Evolutionary conservation across 2,329 filamentous ascomycete species (phyloP), one percentile per base, ranked within the genome.

Genomic region (Colletotrichum orchidophilum): DNA sequence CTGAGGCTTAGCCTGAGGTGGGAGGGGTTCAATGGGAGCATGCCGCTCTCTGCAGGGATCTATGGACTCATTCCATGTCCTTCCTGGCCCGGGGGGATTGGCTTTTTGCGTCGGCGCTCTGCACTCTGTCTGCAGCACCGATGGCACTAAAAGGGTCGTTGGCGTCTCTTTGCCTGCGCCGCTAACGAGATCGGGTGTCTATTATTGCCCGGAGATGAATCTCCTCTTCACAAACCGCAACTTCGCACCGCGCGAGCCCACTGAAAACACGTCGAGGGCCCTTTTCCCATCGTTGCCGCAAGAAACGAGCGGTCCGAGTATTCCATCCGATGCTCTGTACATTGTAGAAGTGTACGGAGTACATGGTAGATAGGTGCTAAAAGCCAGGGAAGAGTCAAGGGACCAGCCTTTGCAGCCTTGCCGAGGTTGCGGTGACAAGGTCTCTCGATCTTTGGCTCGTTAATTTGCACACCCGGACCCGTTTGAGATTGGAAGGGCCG

Each of bases 171-270:
- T 52, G 27, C 50, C 11, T 53, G 26, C 18, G 12, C 50, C 68
- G 57, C 63, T 52, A 62, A 33, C 39, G 55, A 70, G 67, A 66
- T 70, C 67, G 63, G 42, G 63, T 63, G 58, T 59, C 68, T 52
- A 71, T 53, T 58, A 53, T 68, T 54, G 63, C 58, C 68, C 68
- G 58, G 68, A 71, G 64, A 71, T 67, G 68, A 71, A 63, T 61
- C 63, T 54, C 64, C 68, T 49, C 67, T 63, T 64, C 68, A 46
- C 68, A 68, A 63, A 70, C 27, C 26, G 55, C 15, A 29, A 61
- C 42, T 49, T 21, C n/a, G 58, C 39, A 31, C 58, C 33, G 39
- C 39, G 39, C 7, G 39, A 61, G 12, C n/a, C 57, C 57, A 46
- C 57, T 39, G 39, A 33, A 61, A 18, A 46, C 0, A 18, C 31